Conservation (phyloP, 331 rosid species). For the Spiraea crenata region DNA sequence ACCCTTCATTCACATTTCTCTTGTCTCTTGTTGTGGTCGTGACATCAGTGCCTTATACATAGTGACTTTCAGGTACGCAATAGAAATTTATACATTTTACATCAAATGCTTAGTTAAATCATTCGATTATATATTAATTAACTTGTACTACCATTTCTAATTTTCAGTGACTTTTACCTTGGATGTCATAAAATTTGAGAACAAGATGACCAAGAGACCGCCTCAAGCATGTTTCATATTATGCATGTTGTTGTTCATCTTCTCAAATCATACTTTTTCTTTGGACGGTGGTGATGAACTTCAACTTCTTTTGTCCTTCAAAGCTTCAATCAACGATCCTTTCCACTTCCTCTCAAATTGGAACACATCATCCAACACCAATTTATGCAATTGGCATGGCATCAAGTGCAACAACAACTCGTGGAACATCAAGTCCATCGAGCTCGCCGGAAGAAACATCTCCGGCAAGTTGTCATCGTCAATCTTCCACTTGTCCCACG, state of each 20-base stretch:
- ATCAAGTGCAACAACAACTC: constrained; percentile 51
- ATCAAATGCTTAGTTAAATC: no score
- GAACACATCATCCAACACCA: constrained; percentile 33
- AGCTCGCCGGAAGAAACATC: constrained; percentile 60
- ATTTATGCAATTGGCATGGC: constrained; percentile 66
- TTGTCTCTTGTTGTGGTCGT: no score
- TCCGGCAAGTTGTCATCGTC: constrained; percentile 53
- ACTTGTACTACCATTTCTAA: background rate
- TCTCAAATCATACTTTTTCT: constrained; percentile 26
- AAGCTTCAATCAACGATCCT: constrained; percentile 61
- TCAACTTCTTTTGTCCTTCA: constrained; percentile 70
- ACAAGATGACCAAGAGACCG: constrained; percentile 47
- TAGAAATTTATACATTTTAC: no score
- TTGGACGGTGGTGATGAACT: constrained; percentile 33
- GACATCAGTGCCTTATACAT: no score
- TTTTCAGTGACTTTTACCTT: constrained; percentile 8
- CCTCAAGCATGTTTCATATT: constrained; percentile 14
- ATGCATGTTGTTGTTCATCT: constrained; percentile 27
- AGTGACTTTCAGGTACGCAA: constrained; percentile 29
- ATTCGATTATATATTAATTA: no score
- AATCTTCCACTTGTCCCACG: constrained; percentile 45
- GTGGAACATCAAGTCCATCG: constrained; percentile 39
- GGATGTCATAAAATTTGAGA: constrained; percentile 4
- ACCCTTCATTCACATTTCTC: no score
- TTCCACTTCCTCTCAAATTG: constrained; percentile 66